Conservation (phyloP, 2,329 filamentous ascomycete species). For the Alternaria postmessia region DNA sequence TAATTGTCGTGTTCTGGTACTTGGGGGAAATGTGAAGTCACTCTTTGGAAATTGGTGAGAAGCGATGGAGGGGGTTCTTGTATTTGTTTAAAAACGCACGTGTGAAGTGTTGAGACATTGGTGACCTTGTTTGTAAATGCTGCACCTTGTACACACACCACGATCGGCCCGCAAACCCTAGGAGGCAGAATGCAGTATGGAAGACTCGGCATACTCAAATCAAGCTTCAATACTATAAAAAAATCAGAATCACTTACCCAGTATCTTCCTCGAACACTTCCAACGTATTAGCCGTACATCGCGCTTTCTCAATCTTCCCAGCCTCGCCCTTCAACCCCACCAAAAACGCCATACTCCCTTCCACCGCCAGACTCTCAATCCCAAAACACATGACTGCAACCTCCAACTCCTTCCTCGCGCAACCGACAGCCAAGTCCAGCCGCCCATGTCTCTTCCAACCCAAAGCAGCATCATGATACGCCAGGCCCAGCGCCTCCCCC, state of each 20-base stretch:
- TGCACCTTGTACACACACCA: background rate
- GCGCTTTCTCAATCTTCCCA: background rate
- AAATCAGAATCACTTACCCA: background rate
- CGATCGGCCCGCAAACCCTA: background rate
- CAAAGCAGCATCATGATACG: slow-evolving; percentile 28
- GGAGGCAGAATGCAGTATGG: background rate
- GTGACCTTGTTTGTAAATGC: background rate
- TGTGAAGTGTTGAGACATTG: too few relatives aligned
- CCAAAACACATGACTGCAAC: slow-evolving; percentile 23
- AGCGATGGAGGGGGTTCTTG: too few relatives aligned
- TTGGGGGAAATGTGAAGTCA: too few relatives aligned
- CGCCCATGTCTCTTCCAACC: slow-evolving; percentile 26
- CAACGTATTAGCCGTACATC: background rate
- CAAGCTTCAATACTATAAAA: background rate
- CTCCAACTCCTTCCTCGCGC: slow-evolving; percentile 23
- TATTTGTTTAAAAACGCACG: too few relatives aligned
- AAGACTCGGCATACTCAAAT: background rate
- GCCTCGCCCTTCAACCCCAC: slow-evolving; percentile 4
- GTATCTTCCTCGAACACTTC: background rate
- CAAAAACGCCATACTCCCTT: slow-evolving; percentile 14
- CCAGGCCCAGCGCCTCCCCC: slow-evolving; percentile 28
- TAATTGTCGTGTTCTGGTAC: too few relatives aligned
- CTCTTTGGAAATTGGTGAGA: too few relatives aligned
- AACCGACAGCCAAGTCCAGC: slow-evolving; percentile 19
- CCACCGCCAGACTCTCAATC: slow-evolving; percentile 17